Conservation (phyloP, 2,329 filamentous ascomycete species). For the Epichloe amarillans region DNA sequence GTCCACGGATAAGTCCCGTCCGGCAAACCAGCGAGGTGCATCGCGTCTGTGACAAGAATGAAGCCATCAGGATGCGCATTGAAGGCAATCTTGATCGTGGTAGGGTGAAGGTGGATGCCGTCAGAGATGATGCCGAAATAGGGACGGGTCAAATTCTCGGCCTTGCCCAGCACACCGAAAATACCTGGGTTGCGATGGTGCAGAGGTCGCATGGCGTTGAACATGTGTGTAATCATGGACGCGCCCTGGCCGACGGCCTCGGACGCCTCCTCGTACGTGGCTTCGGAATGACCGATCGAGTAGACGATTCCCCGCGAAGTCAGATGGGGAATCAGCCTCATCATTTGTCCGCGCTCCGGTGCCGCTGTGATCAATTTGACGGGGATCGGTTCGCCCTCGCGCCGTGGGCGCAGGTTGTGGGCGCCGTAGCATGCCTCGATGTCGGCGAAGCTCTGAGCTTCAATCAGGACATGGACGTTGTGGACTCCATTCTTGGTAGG, state of each 20-base stretch:
- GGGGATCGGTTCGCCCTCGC: slow-evolving; percentile 23
- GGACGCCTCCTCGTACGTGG: slow-evolving; percentile 71
- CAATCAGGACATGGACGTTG: slow-evolving; percentile 56
- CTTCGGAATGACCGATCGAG: slow-evolving; percentile 77
- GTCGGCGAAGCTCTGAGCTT: slow-evolving; percentile 50
- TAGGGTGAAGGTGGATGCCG: slow-evolving; percentile 80
- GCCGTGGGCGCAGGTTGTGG: slow-evolving; percentile 43
- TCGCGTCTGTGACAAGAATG: slow-evolving; percentile 84
- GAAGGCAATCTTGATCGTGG: slow-evolving; percentile 79
- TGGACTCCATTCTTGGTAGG: slow-evolving; percentile 80
- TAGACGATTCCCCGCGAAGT: slow-evolving; percentile 54
- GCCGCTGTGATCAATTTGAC: slow-evolving; percentile 79
- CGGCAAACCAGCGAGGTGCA: slow-evolving; percentile 72
- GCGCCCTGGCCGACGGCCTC: slow-evolving; percentile 60
- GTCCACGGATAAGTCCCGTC: slow-evolving; percentile 81
- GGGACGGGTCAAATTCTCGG: slow-evolving; percentile 45
- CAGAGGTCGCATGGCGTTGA: slow-evolving; percentile 86
- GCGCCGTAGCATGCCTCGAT: slow-evolving; percentile 60
- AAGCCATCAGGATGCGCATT: slow-evolving; percentile 74
- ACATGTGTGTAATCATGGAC: slow-evolving; percentile 83
- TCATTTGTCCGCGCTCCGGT: slow-evolving; percentile 64
- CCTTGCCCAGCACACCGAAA: slow-evolving; percentile 69
- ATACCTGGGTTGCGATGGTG: slow-evolving; percentile 86
- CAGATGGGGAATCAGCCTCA: slow-evolving; percentile 53
- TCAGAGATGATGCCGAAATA: slow-evolving; percentile 86